Evolutionary conservation across 495 filamentous ascomycete species (phyloP).

Genomic region (Bryoglossum gracile): DNA sequence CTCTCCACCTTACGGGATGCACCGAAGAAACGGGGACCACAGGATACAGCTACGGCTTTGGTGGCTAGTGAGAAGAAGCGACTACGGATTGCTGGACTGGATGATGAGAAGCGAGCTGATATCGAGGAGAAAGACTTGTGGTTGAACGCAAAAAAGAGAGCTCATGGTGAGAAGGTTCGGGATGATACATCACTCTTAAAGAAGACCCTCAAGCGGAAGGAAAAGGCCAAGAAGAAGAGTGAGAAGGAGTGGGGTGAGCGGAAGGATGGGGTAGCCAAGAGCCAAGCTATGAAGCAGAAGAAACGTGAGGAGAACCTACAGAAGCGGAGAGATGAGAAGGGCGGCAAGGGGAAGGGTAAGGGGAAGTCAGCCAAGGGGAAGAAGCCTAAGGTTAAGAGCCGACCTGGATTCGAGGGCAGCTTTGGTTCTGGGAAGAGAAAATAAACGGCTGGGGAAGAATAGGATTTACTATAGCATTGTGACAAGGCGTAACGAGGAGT

Average conservation of each 20-base stretch:
- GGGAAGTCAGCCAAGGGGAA: slow-evolving; percentile 36
- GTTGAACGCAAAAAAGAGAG: slow-evolving; percentile 84
- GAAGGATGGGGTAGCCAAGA: slow-evolving; percentile 63
- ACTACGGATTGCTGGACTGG: slow-evolving; percentile 58
- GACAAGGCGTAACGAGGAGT: too few species aligned
- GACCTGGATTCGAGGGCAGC: slow-evolving; percentile 89
- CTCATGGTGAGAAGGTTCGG: slow-evolving; percentile 82
- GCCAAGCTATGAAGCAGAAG: slow-evolving; percentile 71
- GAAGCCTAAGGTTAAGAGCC: slow-evolving; percentile 45
- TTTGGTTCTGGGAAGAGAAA: slow-evolving; percentile 51
- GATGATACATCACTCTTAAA: slow-evolving; percentile 85
- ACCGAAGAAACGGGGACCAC: slow-evolving; percentile 63
- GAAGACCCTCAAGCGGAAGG: slow-evolving; percentile 91
- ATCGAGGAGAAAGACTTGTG: slow-evolving; percentile 90
- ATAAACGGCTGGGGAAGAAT: too few species aligned
- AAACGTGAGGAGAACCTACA: slow-evolving; percentile 83
- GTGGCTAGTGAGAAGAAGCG: slow-evolving; percentile 64
- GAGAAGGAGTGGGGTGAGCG: slow-evolving; percentile 85
- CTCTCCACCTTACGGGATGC: slow-evolving; percentile 49
- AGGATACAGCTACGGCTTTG: slow-evolving; percentile 70
- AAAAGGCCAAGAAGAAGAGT: slow-evolving; percentile 81
- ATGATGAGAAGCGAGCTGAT: slow-evolving; percentile 70
- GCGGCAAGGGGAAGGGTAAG: slow-evolving; percentile 57
- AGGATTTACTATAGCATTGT: too few species aligned
- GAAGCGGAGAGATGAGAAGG: slow-evolving; percentile 74